phyloP scores from a whole-genome alignment of 225 moss, liverwort and hornwort species.

The Pseudisothecium myosuroides region DNA sequence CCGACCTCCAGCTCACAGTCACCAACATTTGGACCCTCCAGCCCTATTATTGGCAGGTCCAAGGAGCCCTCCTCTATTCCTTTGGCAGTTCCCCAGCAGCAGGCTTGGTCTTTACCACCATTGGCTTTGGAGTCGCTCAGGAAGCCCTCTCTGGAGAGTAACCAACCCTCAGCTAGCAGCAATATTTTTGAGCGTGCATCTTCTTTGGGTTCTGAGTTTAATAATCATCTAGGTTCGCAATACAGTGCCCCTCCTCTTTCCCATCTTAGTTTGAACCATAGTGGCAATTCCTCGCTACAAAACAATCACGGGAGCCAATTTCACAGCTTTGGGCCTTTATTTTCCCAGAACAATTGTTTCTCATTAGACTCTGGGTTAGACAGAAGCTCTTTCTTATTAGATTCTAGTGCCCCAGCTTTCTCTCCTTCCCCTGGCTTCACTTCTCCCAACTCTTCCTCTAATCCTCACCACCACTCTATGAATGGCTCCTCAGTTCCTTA shows the following conservation, averaged over 20 bases:
- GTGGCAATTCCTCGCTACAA: slow-evolving; percentile 37
- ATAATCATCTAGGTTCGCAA: slow-evolving; percentile 21
- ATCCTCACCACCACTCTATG: slow-evolving; percentile 4
- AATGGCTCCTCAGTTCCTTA: slow-evolving; percentile 39
- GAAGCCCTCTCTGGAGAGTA: slow-evolving; percentile 25
- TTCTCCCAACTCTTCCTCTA: slow-evolving; percentile 6
- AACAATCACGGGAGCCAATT: slow-evolving; percentile 27
- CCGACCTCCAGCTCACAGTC: slow-evolving; percentile 27
- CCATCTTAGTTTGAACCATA: slow-evolving; percentile 47
- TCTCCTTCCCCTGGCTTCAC: slow-evolving; percentile 22
- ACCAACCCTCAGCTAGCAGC: slow-evolving; percentile 27
- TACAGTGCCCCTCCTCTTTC: slow-evolving; percentile 38
- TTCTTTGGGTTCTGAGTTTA: slow-evolving; percentile 39
- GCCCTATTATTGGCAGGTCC: slow-evolving; percentile 47
- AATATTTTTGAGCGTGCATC: slow-evolving; percentile 26
- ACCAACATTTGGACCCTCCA: slow-evolving; percentile 61
- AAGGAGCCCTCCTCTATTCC: slow-evolving; percentile 43
- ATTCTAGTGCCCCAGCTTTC: slow-evolving; percentile 12
- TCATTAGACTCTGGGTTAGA: slow-evolving; percentile 42
- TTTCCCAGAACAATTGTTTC: slow-evolving; percentile 35
- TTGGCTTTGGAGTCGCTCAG: slow-evolving; percentile 35
- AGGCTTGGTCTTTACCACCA: slow-evolving; percentile 69
- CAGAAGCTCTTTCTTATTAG: slow-evolving; percentile 14
- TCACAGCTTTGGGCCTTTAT: slow-evolving; percentile 32
- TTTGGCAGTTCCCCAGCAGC: slow-evolving; percentile 46